Conservation (phyloP, 2,329 filamentous ascomycete genomes). For the Trichophyton mentagrophytes region DNA sequence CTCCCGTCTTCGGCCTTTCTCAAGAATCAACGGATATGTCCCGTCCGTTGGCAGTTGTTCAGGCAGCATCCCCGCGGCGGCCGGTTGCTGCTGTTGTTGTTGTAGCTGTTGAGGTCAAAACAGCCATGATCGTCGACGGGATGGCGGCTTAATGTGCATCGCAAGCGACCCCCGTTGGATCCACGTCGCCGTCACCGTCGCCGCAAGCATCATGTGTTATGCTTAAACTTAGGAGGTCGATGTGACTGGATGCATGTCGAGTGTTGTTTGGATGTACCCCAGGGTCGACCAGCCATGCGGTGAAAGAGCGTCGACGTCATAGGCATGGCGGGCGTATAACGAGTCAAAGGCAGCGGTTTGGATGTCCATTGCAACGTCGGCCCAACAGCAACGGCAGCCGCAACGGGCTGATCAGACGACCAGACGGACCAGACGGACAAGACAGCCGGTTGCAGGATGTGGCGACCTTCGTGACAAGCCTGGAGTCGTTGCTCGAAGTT, state of each 20-base stretch:
- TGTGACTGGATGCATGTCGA: neutral
- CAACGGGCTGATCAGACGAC: neutral
- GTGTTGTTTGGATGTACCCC: neutral
- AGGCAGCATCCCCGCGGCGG: too few relatives aligned
- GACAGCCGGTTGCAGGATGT: neutral
- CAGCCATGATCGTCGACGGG: neutral
- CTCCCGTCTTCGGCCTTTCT: neutral
- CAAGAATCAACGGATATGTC: neutral
- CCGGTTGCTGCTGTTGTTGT: too few relatives aligned
- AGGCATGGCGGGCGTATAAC: neutral
- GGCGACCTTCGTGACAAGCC: neutral
- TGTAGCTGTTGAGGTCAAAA: neutral
- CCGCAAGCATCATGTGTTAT: neutral
- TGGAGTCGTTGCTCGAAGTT: neutral
- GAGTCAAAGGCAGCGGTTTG: neutral
- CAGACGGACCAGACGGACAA: too few relatives aligned
- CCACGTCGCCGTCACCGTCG: neutral
- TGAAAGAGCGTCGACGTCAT: neutral
- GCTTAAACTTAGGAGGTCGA: neutral
- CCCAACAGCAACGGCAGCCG: neutral
- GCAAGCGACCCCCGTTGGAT: neutral
- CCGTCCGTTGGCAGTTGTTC: neutral
- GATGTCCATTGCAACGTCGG: neutral
- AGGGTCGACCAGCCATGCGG: neutral
- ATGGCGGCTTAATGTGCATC: neutral